Conservation (phyloP, 352 stramenopile species). For the Globisporangium cystogenes region DNA sequence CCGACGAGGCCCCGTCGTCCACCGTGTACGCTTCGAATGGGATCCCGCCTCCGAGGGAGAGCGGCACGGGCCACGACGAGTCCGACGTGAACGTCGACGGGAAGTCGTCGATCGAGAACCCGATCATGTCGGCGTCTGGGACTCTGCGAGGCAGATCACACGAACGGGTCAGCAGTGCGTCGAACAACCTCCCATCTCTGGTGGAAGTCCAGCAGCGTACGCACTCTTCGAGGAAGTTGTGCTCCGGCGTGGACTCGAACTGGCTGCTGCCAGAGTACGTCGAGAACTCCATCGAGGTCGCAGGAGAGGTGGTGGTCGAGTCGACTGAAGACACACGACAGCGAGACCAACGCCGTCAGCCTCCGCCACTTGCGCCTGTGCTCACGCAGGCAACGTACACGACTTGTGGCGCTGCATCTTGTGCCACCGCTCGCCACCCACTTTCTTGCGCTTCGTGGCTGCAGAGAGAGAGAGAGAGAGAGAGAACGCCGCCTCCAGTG, state of each 20-base stretch:
- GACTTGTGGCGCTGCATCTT: conserved; percentile 59
- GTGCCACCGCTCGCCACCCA: conserved; percentile 48
- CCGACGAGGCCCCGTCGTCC: neutral
- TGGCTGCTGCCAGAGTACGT: conserved; percentile 17
- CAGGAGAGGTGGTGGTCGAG: conserved; percentile 41
- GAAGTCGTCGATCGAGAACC: conserved; percentile 64
- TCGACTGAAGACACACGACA: conserved; percentile 21
- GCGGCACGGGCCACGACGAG: conserved; percentile 27
- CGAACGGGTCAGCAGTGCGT: neutral
- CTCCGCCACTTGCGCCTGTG: neutral
- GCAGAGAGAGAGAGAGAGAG: conserved; percentile 1
- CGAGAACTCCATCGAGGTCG: conserved; percentile 35
- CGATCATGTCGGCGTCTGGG: conserved; percentile 55
- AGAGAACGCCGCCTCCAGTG: neutral
- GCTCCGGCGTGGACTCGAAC: conserved; percentile 30
- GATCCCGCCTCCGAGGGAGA: conserved; percentile 10
- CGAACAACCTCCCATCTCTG: neutral
- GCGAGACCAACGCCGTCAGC: neutral
- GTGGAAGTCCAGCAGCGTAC: conserved; percentile 9
- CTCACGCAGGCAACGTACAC: conserved; percentile 11
- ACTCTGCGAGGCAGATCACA: conserved; percentile 12
- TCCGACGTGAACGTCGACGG: conserved; percentile 41
- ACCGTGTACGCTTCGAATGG: conserved; percentile 17
- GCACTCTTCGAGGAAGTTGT: conserved; percentile 50
- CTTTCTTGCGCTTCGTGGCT: conserved; percentile 64